Base-by-base conservation (phyloP, 768 basidiomycete genomes). In the Phylloporus scabripes region DNA sequence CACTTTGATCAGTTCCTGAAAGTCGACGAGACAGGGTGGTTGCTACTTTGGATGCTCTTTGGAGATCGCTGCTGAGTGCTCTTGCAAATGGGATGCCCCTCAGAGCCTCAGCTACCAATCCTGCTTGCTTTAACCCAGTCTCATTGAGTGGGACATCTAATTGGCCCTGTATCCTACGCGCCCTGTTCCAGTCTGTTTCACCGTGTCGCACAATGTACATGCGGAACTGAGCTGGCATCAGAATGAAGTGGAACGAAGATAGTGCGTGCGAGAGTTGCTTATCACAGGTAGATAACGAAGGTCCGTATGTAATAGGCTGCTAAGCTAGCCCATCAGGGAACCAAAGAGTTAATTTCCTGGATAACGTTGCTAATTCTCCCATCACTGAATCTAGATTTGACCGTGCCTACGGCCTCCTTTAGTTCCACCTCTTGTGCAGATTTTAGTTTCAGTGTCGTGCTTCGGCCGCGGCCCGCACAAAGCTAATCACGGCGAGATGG, bases 161-260 rank as follows among this genome's bases (percentile, higher is more conserved):
- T 8, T 92, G 89, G 34, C 89, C 89, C 71, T 92, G 88, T 39
- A 87, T 76, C 49, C 85, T 79, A 21, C 72, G 70, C 6, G 69
- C 65, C 45, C 72, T 67, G 65, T 90, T 90, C 59, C 76, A 81
- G 36, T 80, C 74, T 21, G 88, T 91, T 71, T 91, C 86, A 17
- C 86, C 88, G 56, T 91, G 88, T 37, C 88, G 80, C 42, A 88
- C 75, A 53, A 88, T 68, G 61, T 83, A 86, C 40, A 89, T 55
- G 46, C 72, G 72, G 21, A 75, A 73, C 23, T 70, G 58, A 46
- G 61, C 50, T 61, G 70, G 51, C 55, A 67, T 61, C 34, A 47
- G 21, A 43, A 48, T 14, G 21, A 9, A 45, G 20, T 44, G 36
- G 9, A 7, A 36, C 31, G 33, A 38, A 42, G 49, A 15, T 28